Evolutionary conservation across 768 basidiomycete species (phyloP).

Genomic region (Crassisporium funariophilum): DNA sequence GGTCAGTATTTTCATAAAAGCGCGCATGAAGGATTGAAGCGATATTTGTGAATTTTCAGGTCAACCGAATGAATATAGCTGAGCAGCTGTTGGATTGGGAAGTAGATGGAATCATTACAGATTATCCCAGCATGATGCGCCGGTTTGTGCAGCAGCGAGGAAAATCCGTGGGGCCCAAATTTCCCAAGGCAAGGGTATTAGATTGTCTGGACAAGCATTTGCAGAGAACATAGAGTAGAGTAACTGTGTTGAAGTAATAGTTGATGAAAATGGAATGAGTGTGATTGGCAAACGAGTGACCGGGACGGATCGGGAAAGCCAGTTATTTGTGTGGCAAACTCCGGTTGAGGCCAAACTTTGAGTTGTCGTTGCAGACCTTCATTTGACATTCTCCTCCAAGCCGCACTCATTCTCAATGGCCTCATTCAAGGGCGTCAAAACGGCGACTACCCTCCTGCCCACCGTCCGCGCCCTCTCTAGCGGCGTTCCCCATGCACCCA

Average conservation of each 20-base stretch:
- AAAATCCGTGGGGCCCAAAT: constrained; percentile 54
- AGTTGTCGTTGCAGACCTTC: constrained; percentile 25
- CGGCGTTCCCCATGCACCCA: constrained; percentile 77
- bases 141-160: constrained; percentile 57
- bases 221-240: constrained; percentile 25
- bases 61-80: constrained; percentile 60
- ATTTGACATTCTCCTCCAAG: constrained; percentile 22
- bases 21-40: neutral
- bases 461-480: constrained; percentile 78
- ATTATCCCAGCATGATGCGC: constrained; percentile 65
- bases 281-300: constrained; percentile 13
- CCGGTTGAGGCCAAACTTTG: constrained; percentile 26
- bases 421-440: constrained; percentile 74
- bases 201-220: constrained; percentile 61
- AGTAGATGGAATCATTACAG: constrained; percentile 79
- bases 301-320: constrained; percentile 48
- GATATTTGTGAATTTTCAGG: constrained; percentile 35
- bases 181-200: constrained; percentile 60
- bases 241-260: neutral
- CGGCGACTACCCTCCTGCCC: constrained; percentile 79
- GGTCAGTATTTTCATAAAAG: constrained; percentile 42
- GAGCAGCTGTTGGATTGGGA: constrained; percentile 62
- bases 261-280: constrained; percentile 3
- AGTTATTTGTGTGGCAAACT: constrained; percentile 31
- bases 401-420: constrained; percentile 51